Conservation (phyloP, 805 yeast species). For the Ogataea degrootiae region DNA sequence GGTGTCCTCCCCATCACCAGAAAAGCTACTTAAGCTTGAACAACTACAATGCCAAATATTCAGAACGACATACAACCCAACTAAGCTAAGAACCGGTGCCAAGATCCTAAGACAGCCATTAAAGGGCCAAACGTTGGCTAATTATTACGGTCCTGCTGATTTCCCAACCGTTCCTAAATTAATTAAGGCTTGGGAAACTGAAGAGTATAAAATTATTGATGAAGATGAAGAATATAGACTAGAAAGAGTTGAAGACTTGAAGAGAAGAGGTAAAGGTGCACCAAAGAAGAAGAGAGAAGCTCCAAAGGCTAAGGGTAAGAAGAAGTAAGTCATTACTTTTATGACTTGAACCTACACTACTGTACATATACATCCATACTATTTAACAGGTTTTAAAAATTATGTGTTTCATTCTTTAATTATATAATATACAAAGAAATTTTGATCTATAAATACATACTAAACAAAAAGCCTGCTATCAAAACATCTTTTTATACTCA, state of each 20-base stretch:
- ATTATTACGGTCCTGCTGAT: constrained; percentile 72
- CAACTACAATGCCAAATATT: constrained; percentile 63
- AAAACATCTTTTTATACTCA: constrained; percentile 30
- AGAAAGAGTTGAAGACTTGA: constrained; percentile 57
- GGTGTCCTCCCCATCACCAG: constrained; percentile 31
- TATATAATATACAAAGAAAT: neutral
- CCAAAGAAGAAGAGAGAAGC: constrained; percentile 67
- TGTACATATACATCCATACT: no score
- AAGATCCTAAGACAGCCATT: constrained; percentile 63
- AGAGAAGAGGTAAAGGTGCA: constrained; percentile 86
- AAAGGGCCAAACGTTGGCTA: constrained; percentile 65
- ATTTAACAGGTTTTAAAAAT: no score
- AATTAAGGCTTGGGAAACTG: constrained; percentile 21
- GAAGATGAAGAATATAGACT: constrained; percentile 69
- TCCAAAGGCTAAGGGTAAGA: constrained; percentile 33
- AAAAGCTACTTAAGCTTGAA: constrained; percentile 51
- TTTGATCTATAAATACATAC: neutral
- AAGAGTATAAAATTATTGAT: constrained; percentile 44
- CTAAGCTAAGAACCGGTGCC: constrained; percentile 62
- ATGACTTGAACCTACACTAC: neutral
- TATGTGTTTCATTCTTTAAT: no score
- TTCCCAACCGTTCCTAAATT: constrained; percentile 49
- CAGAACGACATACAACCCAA: constrained; percentile 67
- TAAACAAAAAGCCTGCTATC: constrained; percentile 3
- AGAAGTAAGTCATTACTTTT: constrained; percentile 2